Conservation (phyloP, 345 rosid genomes). For the Corymbia maculata region DNA sequence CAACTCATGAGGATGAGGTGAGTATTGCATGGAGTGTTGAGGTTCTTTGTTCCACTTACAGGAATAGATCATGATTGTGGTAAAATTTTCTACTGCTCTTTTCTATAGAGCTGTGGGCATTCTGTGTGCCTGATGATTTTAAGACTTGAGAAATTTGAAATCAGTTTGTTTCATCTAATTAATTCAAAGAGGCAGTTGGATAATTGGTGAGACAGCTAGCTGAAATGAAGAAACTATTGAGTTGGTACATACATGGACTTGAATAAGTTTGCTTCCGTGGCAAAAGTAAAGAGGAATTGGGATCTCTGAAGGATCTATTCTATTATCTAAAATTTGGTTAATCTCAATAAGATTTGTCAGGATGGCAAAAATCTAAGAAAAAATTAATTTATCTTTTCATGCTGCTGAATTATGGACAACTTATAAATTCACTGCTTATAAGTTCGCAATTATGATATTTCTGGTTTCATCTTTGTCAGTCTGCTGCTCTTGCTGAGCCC, state of each 20-base stretch:
- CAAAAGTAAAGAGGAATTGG: neutral
- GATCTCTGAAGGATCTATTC: neutral
- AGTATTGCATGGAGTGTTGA: neutral
- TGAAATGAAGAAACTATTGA: neutral
- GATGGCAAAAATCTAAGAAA: neutral
- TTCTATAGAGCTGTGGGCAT: neutral
- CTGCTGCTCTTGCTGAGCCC: constrained; percentile 25
- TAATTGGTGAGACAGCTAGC: neutral
- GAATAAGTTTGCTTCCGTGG: neutral
- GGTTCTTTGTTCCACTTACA: neutral
- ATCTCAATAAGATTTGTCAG: neutral
- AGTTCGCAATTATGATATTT: neutral
- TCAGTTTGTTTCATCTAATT: neutral
- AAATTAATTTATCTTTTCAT: neutral
- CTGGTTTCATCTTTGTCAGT: constrained; percentile 8
- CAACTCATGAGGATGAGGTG: constrained; percentile 70
- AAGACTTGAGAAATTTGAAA: neutral
- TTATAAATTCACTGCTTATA: neutral
- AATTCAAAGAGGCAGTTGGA: neutral
- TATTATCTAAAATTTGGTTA: neutral
- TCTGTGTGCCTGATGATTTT: neutral
- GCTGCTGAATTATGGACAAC: neutral
- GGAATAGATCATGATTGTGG: neutral
- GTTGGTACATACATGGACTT: neutral
- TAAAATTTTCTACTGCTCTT: neutral